Evolutionary conservation across 495 filamentous ascomycete genomes (phyloP), one percentile per base, ranked within the genome.

Genomic region (Immersiella caudata): DNA sequence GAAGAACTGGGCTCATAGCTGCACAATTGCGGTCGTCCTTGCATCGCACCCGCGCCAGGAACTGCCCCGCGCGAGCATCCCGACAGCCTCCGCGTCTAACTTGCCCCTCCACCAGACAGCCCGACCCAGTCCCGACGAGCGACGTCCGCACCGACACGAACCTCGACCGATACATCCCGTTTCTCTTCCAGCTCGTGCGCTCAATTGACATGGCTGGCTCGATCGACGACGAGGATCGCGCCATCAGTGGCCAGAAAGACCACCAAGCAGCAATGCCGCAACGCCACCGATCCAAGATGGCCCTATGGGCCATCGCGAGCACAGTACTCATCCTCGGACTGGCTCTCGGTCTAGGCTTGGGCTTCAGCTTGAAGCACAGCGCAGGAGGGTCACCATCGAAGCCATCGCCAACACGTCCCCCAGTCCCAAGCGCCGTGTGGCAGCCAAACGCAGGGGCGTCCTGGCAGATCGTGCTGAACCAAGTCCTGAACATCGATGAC

Each of bases 391-490:
- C 67, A 20, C 21, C 46, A 16, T 8, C 40, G 12, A 40, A 16
- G 21, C 62, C 61, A 8, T 36, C 58, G 18, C 21, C 49, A 14
- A 27, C 65, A 1, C 67, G 67, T 25, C 18, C 27, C 8, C 67
- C 69, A 8, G 36, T 24, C 3, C 67, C 67, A 26, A 49, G 67
- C 12, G 49, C 72, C 0, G 62, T 73, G 22, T 75, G 73, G 73
- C 55, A 70, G 29, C 73, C 73, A 14, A 12, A 33, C 1, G 67
- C 67, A 33, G 60, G 60, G n/a, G n/a, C 57, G 9, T 68, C 69
- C 40, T 75, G 73, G 73, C 73, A 75, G 40, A 75, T 75, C 57
- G 64, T 78, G 40, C 73, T 78, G 9, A 76, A 71, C 65, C 70
- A 76, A 0, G 73, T 72, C 21, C 68, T 82, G 12, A 67, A 74